Base-by-base conservation (phyloP, 2,329 filamentous ascomycete species). In the Balansia obtecta region DNA sequence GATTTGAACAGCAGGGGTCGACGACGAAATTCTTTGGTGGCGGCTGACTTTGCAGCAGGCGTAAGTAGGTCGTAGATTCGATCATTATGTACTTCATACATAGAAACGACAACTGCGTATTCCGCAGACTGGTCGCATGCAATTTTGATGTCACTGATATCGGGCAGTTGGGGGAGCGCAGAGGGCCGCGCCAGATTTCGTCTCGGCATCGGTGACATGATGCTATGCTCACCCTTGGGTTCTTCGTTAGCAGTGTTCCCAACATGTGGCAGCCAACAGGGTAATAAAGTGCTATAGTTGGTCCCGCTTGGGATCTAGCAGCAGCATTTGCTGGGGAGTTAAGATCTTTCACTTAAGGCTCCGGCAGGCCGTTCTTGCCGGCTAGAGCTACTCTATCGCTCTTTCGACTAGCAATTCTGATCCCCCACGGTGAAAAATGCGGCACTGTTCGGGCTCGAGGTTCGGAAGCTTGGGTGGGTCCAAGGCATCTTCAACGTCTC, bases 61-160 rank as follows among this genome's bases (percentile, higher is more conserved):
- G 85, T 86, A 1, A 98, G 73, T 0, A 98, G 80, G 61, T 98
- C 93, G 64, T 94, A 97, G 57, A 98, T 97, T 37, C 90, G 83
- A 68, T 98, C 91, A 62, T 98, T 98, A 71, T 98, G 96, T 1
- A 98, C 91, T 66, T 98, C 93, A 67, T 97, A 97, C 90, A 98
- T 98, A 49, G 89, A 95, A 20, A 98, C 76, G 11, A 98, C 72
- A 49, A 98, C 82, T 4, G 86, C 85, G 59, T 96, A 96, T 58
- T 95, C 88, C 50, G 84, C 80, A 18, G 77, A 77, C 45, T 81
- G 72, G 41, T 69, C 66, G 56, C 65, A 69, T 0, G 80, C 74
- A 0, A 94, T 74, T 4, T 76, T 71, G 42, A 95, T 72, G 48
- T 82, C 74, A 65, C 82, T 80, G 48, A 95, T 80, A 55, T 89